Evolutionary conservation across 2,329 filamentous ascomycete genomes (phyloP), one percentile per base, ranked within the genome.

Genomic region (Aspergillus ochraceus): DNA sequence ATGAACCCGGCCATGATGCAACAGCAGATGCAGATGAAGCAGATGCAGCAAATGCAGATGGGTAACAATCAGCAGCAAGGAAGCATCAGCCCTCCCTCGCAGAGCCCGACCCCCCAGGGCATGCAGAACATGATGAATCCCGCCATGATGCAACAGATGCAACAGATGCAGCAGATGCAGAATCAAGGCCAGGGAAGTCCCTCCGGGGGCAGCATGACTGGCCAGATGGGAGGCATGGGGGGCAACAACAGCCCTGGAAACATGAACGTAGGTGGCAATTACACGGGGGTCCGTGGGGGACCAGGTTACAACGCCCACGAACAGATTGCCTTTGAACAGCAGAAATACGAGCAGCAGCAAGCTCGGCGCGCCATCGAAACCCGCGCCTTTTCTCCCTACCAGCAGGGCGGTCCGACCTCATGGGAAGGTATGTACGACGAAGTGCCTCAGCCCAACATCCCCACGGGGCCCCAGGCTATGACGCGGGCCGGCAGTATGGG

Each of bases 371-470:
- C 74, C 76, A 81, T 77, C 50, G 76, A 77, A 20, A 74, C 72
- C 55, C 75, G 76, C 12, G 72, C 66, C 19, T 76, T 77, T 70
- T 70, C 76, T 57, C 73, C 77, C 45, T 78, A 80, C 62, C 74
- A 82, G 74, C 70, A 84, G 58, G 87, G 86, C 49, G 87, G 87
- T 17, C 89, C 90, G n/a, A 91, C 90, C 24, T 93, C 89, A 46
- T 97, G 93, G 92, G 94, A 98, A 75, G 94, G 94, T 70, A 97
- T 97, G 92, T 98, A 97, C 75, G 94, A 98, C 73, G 94, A 97
- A 74, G 91, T 93, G 2, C 93, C 92, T 17, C 91, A 94, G 72
- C 91, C 91, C 5, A 88, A 88, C 68, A 84, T 88, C 58, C 80
- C 81, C 65, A 80, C 79, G 17, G 83, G 80, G 51, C 81, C 83